Conservation (phyloP, 352 stramenopile genomes). For the Phytophthora palmivora region DNA sequence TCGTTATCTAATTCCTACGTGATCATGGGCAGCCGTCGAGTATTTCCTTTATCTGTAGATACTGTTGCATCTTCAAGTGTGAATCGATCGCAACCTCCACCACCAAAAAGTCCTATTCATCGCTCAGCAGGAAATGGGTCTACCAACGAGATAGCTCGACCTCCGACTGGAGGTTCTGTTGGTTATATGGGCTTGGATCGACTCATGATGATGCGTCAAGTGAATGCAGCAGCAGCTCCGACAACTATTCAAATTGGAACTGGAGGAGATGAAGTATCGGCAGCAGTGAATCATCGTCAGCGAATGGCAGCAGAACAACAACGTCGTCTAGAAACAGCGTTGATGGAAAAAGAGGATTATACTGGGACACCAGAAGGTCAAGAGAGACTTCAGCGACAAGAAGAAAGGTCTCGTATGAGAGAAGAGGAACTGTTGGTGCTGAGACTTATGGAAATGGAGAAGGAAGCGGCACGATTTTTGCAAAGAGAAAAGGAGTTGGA, state of each 20-base stretch:
- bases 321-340: conserved; percentile 47
- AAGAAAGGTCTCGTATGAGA: conserved; percentile 59
- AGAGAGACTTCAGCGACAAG: conserved; percentile 52
- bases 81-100: conserved; percentile 34
- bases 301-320: conserved; percentile 58
- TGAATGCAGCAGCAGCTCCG: conserved; percentile 46
- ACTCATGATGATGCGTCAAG: conserved; percentile 60
- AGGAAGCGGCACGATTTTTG: conserved; percentile 29
- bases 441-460: conserved; percentile 52
- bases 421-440: conserved; percentile 65
- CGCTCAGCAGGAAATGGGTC: conserved; percentile 19
- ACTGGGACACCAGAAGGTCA: conserved; percentile 57
- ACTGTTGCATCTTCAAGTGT: conserved; percentile 4
- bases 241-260: neutral
- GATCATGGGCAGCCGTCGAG: conserved; percentile 40
- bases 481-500: conserved; percentile 49
- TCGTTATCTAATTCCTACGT: no score
- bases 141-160: conserved; percentile 26
- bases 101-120: conserved; percentile 60
- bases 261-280: conserved; percentile 48
- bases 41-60: conserved; percentile 56
- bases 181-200: conserved; percentile 45
- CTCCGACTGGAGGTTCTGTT: conserved; percentile 21
- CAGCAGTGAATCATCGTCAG: conserved; percentile 70
- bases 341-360: conserved; percentile 75